phyloP scores from a whole-genome alignment of 345 rosid genomes.

The Noccaea caerulescens region DNA sequence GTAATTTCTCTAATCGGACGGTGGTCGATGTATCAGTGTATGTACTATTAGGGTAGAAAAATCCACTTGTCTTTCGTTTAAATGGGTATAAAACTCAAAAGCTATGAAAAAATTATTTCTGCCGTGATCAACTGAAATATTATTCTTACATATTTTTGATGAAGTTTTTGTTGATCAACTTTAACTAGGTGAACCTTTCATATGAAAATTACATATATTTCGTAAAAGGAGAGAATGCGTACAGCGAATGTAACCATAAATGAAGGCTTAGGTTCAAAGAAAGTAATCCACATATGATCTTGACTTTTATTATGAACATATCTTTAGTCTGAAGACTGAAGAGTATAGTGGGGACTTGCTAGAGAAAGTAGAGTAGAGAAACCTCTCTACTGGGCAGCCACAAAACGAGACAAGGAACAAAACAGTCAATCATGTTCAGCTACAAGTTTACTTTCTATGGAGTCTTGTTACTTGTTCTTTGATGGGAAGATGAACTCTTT shows the following conservation, averaged over 20 bases:
- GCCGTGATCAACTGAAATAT: constrained; percentile 16
- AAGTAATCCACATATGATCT: neutral
- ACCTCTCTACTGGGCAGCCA: neutral
- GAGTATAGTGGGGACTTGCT: neutral
- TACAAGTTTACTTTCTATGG: neutral
- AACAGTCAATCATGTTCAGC: neutral
- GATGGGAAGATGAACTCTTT: constrained; percentile 68
- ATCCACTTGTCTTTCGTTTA: constrained; percentile 16
- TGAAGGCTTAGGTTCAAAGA: neutral
- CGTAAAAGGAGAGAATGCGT: neutral
- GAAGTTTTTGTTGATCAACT: neutral
- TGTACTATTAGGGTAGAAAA: constrained; percentile 16
- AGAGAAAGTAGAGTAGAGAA: neutral
- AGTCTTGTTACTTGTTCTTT: constrained; percentile 39
- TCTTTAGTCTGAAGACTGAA: neutral
- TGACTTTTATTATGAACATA: neutral
- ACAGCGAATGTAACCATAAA: neutral
- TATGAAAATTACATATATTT: no score
- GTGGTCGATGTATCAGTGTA: constrained; percentile 34
- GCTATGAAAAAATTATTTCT: neutral
- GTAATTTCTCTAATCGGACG: constrained; percentile 29
- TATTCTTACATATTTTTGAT: neutral
- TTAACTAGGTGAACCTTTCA: neutral
- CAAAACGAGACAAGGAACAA: constrained; percentile 16
- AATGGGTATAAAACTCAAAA: constrained; percentile 20